A percentile compares a stretch with the other conserved stretches of the same genome.
These are phyloP conservation scores for Teunomyces panamensis DNA, from an alignment of 805 yeast species.

Conservation along the genomic window DNA sequence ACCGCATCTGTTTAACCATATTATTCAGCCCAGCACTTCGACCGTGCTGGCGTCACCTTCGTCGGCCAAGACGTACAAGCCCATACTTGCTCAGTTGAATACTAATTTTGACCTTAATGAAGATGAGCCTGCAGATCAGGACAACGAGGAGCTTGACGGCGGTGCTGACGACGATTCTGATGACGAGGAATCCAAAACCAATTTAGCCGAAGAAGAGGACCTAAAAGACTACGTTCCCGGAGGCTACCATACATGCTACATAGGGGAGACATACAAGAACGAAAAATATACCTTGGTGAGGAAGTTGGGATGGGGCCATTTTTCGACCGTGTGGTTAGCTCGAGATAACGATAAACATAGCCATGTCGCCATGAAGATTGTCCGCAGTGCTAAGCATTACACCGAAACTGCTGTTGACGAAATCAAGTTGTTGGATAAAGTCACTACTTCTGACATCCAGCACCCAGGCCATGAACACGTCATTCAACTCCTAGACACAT, in stretches of 20 bases:
- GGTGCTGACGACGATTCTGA: constrained; percentile 10
- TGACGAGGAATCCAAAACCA: constrained; percentile 19
- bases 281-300: constrained; percentile 77
- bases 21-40: constrained; percentile 25
- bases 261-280: constrained; percentile 81
- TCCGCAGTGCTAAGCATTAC: constrained; percentile 85
- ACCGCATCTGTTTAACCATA: constrained; percentile 13
- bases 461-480: constrained; percentile 85
- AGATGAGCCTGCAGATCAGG: constrained; percentile 6
- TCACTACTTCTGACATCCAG: constrained; percentile 56
- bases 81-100: constrained; percentile 34
- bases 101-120: constrained; percentile 28
- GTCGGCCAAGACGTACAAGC: constrained; percentile 34
- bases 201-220: constrained; percentile 73
- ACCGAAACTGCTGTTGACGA: constrained; percentile 95
- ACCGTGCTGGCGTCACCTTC: constrained; percentile 31
- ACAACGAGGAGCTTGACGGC: constrained; percentile 5
- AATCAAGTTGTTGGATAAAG: constrained; percentile 69
- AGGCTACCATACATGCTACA: constrained; percentile 91
- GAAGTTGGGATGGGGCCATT: constrained; percentile 98
- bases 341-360: constrained; percentile 49
- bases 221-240: constrained; percentile 83
- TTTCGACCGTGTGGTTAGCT: constrained; percentile 94
- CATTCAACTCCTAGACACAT: constrained; percentile 77
- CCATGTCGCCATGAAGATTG: constrained; percentile 94